These are phyloP conservation scores for Pyrus hybrid DNA, from an alignment of 331 rosid genomes.

Conservation along the genomic window DNA sequence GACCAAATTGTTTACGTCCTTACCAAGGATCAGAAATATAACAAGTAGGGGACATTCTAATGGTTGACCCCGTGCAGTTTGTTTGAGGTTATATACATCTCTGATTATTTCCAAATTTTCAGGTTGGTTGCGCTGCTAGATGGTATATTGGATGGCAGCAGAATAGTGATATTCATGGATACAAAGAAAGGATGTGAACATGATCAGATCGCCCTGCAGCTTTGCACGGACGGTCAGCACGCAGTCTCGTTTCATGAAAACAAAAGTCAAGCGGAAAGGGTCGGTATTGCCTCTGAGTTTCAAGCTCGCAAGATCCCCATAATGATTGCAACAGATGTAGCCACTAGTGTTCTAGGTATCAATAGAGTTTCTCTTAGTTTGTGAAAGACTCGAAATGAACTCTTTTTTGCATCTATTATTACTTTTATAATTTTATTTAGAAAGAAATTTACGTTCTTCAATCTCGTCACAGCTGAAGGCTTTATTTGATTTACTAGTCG, in stretches of 20 bases:
- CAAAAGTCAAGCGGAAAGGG: slow-evolving; percentile 98
- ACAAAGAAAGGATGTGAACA: slow-evolving; percentile 81
- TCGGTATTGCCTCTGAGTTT: slow-evolving; percentile 95
- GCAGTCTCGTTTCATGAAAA: slow-evolving; percentile 97
- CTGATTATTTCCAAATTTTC: slow-evolving; percentile 15
- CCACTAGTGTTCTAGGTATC: slow-evolving; percentile 99
- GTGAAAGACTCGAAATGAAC: slow-evolving; percentile 6
- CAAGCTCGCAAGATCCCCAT: slow-evolving; percentile 96
- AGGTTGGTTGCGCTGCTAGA: slow-evolving; percentile 90
- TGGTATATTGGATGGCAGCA: slow-evolving; percentile 95
- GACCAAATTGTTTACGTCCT: slow-evolving; percentile 87
- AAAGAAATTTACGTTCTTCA: no score
- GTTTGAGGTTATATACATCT: background rate
- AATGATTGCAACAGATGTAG: slow-evolving; percentile 99
- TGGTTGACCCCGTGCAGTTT: background rate
- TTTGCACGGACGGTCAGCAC: slow-evolving; percentile 99
- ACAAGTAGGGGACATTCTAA: slow-evolving; percentile 43
- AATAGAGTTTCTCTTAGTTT: background rate
- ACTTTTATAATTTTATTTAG: no score
- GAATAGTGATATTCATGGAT: slow-evolving; percentile 94
- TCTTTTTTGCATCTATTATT: background rate
- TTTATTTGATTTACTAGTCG: background rate
- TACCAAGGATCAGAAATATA: slow-evolving; percentile 93
- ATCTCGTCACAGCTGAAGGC: background rate
- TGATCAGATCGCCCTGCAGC: slow-evolving; percentile 77